Base-by-base conservation (phyloP, 176 grass and related monocot species). In the Hordeum marinum region DNA sequence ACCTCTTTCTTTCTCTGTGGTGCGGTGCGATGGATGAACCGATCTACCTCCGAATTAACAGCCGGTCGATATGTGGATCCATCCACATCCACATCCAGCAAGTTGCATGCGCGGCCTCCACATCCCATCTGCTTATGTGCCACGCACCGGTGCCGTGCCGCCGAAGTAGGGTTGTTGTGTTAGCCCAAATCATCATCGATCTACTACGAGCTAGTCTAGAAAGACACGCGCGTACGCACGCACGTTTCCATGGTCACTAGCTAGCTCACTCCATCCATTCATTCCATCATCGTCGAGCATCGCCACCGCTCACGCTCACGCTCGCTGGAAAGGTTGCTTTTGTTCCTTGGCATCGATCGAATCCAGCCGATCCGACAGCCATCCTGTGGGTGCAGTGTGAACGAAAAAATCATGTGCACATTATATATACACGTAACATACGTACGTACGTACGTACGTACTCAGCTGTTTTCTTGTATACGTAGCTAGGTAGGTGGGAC, bases 81-180 rank as follows among this genome's bases (percentile, higher is more conserved):
- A 50, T 50, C 45, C 45, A 4, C 43, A 15, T 48, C 46, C 14
- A 17, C 46, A 17, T 50, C 46, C 13, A 62, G 9, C 24, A 64
- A 65, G 13, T 65, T 32, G 63, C 61, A 29, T 12, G 59, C 60
- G 62, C 27, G 45, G 45, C 45, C 45, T 48, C 45, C 45, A 13
- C 62, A 6, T 31, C 11, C 62, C 5, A 29, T 15, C 63, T 29
- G 63, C 70, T 46, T 73, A 46, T 46, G 70, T 46, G 70, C 70
- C 23, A 25, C 39, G 68, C 68, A 72, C n/a, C 77, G 61, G 26
- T 75, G 85, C 39, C 60, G 80, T 54, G 54, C 40, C 60, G 50
- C 86, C 69, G 25, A 72, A 72, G 67, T 12, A 27, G 80, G 58
- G 34, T 41, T 7, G 58, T 62, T 60, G 60, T 29, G 17, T 36